Conservation (phyloP, 495 filamentous ascomycete genomes). For the Pseudomonodictys pantanalensis region DNA sequence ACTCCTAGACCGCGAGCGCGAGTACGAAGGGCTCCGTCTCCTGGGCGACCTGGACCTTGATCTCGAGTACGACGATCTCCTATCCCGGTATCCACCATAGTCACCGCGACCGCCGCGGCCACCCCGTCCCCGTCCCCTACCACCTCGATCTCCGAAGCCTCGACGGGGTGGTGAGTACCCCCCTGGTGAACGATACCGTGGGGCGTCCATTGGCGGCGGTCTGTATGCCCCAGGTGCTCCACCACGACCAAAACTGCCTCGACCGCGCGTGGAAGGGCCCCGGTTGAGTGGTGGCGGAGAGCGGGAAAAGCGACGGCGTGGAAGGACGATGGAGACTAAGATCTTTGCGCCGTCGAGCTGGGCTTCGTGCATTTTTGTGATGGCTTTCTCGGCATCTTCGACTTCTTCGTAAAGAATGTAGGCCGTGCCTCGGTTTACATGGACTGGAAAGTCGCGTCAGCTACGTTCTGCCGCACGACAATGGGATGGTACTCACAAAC, state of each 20-base stretch:
- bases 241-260: background rate
- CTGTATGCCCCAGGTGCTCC: slow-evolving; percentile 39
- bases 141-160: slow-evolving; percentile 43
- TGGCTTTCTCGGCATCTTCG: slow-evolving; percentile 79
- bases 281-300: slow-evolving; percentile 37
- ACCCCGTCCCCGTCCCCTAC: slow-evolving; percentile 40
- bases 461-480: background rate
- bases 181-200: slow-evolving; percentile 41
- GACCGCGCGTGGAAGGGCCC: slow-evolving; percentile 2
- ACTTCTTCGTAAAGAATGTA: slow-evolving; percentile 83
- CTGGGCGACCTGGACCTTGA: slow-evolving; percentile 46
- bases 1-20: slow-evolving; percentile 42
- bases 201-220: slow-evolving; percentile 37
- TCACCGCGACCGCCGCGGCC: slow-evolving; percentile 24
- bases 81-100: slow-evolving; percentile 5
- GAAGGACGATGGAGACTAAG: slow-evolving; percentile 90
- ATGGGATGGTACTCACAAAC: slow-evolving; percentile 57
- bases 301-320: slow-evolving; percentile 57
- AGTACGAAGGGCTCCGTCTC: slow-evolving; percentile 44
- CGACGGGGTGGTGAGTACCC: slow-evolving; percentile 39
- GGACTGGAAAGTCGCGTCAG: slow-evolving; percentile 52
- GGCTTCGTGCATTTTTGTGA: slow-evolving; percentile 97
- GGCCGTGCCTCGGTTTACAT: slow-evolving; percentile 87
- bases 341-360: slow-evolving; percentile 86
- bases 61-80: slow-evolving; percentile 45